Conservation (phyloP, 1,284 basidiomycete species). For the Microbotryum lychnidis-dioicae region DNA sequence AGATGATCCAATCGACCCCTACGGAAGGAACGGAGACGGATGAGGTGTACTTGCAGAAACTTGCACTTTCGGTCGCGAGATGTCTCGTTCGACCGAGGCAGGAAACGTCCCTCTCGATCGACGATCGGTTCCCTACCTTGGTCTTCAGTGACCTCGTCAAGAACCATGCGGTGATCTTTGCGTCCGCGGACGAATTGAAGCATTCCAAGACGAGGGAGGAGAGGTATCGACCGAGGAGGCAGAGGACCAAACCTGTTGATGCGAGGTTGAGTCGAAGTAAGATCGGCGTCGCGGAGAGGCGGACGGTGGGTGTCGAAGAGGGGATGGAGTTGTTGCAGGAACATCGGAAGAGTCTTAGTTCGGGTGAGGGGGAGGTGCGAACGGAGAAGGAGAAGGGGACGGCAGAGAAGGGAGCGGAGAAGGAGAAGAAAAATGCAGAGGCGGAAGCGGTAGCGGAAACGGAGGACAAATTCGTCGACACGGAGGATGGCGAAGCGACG, state of each 20-base stretch:
- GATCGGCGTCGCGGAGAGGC: neutral
- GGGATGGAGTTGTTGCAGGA: neutral
- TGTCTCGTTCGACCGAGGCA: conserved; percentile 24
- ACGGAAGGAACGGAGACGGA: conserved; percentile 6
- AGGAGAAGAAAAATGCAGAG: too few relatives aligned
- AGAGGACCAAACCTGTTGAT: conserved; percentile 34
- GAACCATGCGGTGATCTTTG: conserved; percentile 5
- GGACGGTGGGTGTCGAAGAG: neutral
- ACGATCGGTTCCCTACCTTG: conserved; percentile 30
- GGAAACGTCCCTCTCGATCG: conserved; percentile 29
- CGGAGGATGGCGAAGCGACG: too few relatives aligned
- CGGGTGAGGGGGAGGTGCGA: too few relatives aligned
- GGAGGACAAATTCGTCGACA: too few relatives aligned
- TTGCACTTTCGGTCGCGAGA: conserved; percentile 30
- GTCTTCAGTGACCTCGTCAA: conserved; percentile 28
- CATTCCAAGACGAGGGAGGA: conserved; percentile 11
- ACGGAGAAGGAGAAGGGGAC: too few relatives aligned
- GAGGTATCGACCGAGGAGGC: conserved; percentile 29
- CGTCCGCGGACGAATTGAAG: conserved; percentile 8
- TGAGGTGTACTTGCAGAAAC: conserved; percentile 30
- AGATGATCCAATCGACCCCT: conserved; percentile 7
- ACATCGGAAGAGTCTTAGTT: neutral
- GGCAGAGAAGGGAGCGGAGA: too few relatives aligned
- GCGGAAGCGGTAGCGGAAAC: too few relatives aligned
- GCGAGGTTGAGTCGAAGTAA: conserved; percentile 18